Evolutionary conservation across 768 basidiomycete species (phyloP), one percentile per base, ranked within the genome.

Genomic region (Mycena galericulata): DNA sequence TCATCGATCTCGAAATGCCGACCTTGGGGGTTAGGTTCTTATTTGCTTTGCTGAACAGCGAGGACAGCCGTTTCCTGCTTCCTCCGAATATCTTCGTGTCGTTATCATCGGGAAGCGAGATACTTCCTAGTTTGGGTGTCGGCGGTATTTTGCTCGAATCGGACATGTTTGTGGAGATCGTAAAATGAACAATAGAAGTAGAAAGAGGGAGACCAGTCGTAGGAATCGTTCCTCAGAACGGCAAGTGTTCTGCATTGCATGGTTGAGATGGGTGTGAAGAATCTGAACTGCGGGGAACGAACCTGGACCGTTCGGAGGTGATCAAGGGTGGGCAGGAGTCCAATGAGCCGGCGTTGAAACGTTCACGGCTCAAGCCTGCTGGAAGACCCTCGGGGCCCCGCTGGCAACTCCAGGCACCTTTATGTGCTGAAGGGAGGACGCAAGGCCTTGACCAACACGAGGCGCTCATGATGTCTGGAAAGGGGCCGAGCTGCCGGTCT

Each of bases 401-500:
- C 49, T 59, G 53, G 70, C 66, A 54, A 55, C 70, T 62, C 50
- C 67, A 62, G 58, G 62, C 70, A 72, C 70, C 69, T 68, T 72
- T 72, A 72, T 72, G 70, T 68, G 70, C 70, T 68, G 67, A 65
- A 72, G 62, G 70, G 26, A 68, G 67, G 70, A 68, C 67, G 70
- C 70, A 72, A 72, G 70, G 67, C 70, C 70, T 71, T 71, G 62
- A 67, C 47, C 67, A 68, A 72, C 70, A 72, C 70, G 70, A 72
- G 70, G 70, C 69, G 65, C 67, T 57, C 55, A 68, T 72, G 67
- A 71, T 71, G 57, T 67, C 67, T 51, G 26, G 59, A 65, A 68
- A 61, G 67, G 51, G 58, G 32, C 67, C 66, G 70, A 56, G 40
- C 27, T 57, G 40, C 70, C 67, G 69, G 64, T 61, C 40, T 22